These are phyloP conservation scores for Zygoascus tannicola DNA, from an alignment of 805 yeast genomes.

Conservation along the genomic window DNA sequence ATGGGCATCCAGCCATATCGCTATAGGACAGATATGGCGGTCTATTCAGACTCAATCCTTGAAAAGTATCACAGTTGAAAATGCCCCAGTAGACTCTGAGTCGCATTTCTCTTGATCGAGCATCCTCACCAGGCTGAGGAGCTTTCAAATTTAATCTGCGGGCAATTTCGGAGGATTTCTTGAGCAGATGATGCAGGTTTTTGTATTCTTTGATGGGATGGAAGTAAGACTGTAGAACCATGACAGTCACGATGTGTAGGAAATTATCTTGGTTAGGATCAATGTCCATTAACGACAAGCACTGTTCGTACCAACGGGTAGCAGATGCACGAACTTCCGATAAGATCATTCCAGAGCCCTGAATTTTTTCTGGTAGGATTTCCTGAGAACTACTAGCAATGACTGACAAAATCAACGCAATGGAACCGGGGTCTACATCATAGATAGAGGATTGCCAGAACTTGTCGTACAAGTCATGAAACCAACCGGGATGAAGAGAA, in stretches of 20 bases:
- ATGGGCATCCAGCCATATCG: background rate
- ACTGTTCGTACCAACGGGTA: background rate
- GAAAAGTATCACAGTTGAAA: slow-evolving; percentile 4
- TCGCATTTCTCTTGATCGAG: background rate
- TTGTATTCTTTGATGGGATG: slow-evolving; percentile 6
- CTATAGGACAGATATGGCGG: slow-evolving; percentile 2
- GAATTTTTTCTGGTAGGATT: background rate
- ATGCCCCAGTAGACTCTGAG: slow-evolving; percentile 7
- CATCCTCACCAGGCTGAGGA: slow-evolving; percentile 1
- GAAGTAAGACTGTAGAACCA: slow-evolving; percentile 4
- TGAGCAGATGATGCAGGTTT: background rate
- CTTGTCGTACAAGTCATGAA: slow-evolving; percentile 1
- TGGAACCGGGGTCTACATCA: slow-evolving; percentile 1
- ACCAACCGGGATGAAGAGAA: slow-evolving; percentile 6
- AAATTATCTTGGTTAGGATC: background rate
- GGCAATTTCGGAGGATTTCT: slow-evolving; percentile 1
- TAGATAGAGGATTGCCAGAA: slow-evolving; percentile 2
- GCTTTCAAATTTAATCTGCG: slow-evolving; percentile 1
- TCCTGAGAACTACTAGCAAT: background rate
- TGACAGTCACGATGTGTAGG: background rate
- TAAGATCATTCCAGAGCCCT: background rate
- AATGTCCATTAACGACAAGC: slow-evolving; percentile 3
- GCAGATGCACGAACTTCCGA: background rate
- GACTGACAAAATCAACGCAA: slow-evolving; percentile 1
- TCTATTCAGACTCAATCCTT: slow-evolving; percentile 6